Evolutionary conservation across 345 rosid species (phyloP).

Genomic region (Camelina neglecta): DNA sequence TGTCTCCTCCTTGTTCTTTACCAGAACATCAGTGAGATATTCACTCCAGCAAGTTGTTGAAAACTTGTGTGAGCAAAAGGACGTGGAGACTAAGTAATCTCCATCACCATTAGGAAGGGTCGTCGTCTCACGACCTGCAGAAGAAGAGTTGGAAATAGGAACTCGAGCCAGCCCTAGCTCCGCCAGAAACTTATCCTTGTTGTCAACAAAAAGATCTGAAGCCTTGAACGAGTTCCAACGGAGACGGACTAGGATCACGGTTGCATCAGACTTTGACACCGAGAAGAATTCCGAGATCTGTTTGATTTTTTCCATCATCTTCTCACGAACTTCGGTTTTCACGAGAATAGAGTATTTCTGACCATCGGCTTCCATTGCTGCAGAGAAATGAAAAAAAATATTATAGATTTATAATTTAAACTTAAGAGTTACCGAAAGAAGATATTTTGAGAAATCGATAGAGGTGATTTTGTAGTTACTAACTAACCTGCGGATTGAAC

Average conservation of each 20-base stretch:
- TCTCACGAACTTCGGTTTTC: constrained; percentile 1
- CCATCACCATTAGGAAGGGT: neutral
- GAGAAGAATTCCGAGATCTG: constrained; percentile 27
- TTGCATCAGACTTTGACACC: constrained; percentile 14
- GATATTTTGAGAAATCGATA: neutral
- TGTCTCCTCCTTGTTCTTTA: neutral
- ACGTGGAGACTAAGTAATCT: constrained; percentile 29
- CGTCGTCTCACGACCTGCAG: neutral
- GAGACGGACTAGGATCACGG: constrained; percentile 22
- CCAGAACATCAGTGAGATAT: neutral
- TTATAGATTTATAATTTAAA: neutral
- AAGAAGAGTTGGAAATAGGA: neutral
- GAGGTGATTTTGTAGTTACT: neutral
- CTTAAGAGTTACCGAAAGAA: neutral
- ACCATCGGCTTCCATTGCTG: constrained; percentile 17
- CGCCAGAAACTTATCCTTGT: constrained; percentile 25
- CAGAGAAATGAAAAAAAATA: neutral
- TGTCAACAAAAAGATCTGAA: constrained; percentile 23
- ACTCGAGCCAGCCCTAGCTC: constrained; percentile 23
- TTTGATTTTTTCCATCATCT: constrained; percentile 1
- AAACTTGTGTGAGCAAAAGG: constrained; percentile 40
- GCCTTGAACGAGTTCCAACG: constrained; percentile 23
- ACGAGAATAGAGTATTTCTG: constrained; percentile 14
- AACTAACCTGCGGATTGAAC: neutral
- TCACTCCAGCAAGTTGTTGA: constrained; percentile 22